Percentiles rank a stretch among this genome's conserved stretches.
phyloP scores from a whole-genome alignment of 1,284 basidiomycete species.

The Cronartium ribicola region DNA sequence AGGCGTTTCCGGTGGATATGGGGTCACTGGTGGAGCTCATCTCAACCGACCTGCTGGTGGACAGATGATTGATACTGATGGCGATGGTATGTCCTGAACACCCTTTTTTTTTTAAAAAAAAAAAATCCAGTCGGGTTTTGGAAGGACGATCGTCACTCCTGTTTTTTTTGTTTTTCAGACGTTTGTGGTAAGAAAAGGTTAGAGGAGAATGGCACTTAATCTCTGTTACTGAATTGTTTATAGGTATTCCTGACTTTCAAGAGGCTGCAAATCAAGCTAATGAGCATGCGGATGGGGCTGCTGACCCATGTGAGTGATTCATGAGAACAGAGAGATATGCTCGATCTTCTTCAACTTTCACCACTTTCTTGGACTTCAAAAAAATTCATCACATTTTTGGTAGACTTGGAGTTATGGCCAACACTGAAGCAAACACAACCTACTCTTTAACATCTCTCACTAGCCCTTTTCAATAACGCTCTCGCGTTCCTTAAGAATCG shows the following conservation, averaged over 20 bases:
- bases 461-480: conserved; percentile 28
- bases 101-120: no score
- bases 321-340: no score
- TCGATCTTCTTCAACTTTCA: background rate
- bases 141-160: no score
- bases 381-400: background rate
- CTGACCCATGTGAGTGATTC: conserved; percentile 27
- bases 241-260: conserved; percentile 38
- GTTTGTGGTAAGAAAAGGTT: no score
- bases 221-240: background rate
- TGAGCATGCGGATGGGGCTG: conserved; percentile 19
- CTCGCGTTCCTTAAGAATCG: conserved; percentile 30
- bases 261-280: conserved; percentile 32
- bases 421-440: background rate
- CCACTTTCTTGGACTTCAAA: background rate
- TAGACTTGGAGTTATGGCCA: background rate
- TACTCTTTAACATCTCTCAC: background rate
- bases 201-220: no score
- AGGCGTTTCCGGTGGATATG: conserved; percentile 6
- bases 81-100: conserved; percentile 27
- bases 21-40: conserved; percentile 35
- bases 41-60: conserved; percentile 21
- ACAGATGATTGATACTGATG: conserved; percentile 36
- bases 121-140: no score
- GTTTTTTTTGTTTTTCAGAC: no score